phyloP scores from a whole-genome alignment of 2,329 filamentous ascomycete species.

The Tetracladium maxilliforme region DNA sequence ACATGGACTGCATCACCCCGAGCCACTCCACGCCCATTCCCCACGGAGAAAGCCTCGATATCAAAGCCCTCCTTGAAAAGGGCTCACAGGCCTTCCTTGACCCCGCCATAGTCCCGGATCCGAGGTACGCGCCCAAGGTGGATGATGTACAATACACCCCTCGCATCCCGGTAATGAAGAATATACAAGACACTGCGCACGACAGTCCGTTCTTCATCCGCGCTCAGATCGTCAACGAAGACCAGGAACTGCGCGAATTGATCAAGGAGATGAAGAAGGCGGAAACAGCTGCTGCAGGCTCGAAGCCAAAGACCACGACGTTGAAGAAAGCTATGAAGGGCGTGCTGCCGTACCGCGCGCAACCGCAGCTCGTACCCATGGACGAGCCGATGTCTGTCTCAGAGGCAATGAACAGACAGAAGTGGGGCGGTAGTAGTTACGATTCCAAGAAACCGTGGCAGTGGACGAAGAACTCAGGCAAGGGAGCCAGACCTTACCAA shows the following conservation, averaged over 20 bases:
- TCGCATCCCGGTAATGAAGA: conserved; percentile 67
- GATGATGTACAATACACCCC: conserved; percentile 53
- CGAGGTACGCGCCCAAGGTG: conserved; percentile 41
- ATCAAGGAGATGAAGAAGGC: conserved; percentile 41
- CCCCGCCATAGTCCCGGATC: conserved; percentile 40
- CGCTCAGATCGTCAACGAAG: conserved; percentile 68
- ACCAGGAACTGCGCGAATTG: conserved; percentile 60
- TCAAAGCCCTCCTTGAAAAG: conserved; percentile 60
- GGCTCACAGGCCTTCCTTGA: conserved; percentile 57
- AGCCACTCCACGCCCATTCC: conserved; percentile 67
- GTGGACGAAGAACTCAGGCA: too few relatives aligned
- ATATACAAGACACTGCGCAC: conserved; percentile 34
- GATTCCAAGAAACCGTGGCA: too few relatives aligned
- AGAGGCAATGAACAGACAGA: too few relatives aligned
- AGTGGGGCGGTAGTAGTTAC: too few relatives aligned
- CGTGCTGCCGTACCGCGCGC: conserved; percentile 20
- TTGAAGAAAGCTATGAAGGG: conserved; percentile 14
- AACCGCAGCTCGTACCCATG: conserved; percentile 17
- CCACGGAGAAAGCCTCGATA: conserved; percentile 78
- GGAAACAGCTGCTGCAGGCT: background rate
- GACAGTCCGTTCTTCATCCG: conserved; percentile 49
- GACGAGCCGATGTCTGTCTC: conserved; percentile 19
- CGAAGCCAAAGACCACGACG: conserved; percentile 6
- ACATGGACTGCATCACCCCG: conserved; percentile 94
- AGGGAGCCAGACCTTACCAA: too few relatives aligned